phyloP scores from a whole-genome alignment of 176 grass and related monocot species.

The Oryza meridionalis region DNA sequence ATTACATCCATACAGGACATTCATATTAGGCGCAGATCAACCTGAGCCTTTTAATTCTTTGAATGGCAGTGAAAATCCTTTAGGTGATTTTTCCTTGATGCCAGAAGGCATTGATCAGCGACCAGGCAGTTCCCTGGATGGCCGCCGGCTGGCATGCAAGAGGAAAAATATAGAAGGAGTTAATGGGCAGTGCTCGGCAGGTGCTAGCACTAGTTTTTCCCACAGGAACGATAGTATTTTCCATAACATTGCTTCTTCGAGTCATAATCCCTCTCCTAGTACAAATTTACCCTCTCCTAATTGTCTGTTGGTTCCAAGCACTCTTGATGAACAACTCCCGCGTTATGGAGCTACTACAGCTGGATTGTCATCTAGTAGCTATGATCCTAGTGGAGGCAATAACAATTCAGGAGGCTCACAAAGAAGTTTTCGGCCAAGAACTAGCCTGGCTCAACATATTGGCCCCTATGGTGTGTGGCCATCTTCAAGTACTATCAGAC shows the following conservation, averaged over 20 bases:
- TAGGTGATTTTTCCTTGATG: constrained; percentile 51
- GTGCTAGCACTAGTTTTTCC: constrained; percentile 53
- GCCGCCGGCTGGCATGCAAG: constrained; percentile 67
- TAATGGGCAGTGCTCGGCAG: constrained; percentile 55
- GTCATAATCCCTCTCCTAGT: constrained; percentile 39
- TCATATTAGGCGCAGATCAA: constrained; percentile 47
- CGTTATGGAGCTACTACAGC: constrained; percentile 34
- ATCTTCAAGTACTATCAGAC: constrained; percentile 47
- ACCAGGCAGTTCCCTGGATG: constrained; percentile 61
- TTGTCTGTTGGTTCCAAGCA: constrained; percentile 44
- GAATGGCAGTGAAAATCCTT: constrained; percentile 44
- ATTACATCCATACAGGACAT: constrained; percentile 55
- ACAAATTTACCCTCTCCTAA: constrained; percentile 45
- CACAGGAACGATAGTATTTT: constrained; percentile 51
- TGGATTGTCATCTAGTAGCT: constrained; percentile 43
- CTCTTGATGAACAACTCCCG: constrained; percentile 52
- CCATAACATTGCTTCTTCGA: constrained; percentile 52
- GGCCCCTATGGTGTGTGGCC: constrained; percentile 49
- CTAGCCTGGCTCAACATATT: constrained; percentile 41
- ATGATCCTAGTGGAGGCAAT: constrained; percentile 40
- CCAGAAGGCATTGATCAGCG: constrained; percentile 54
- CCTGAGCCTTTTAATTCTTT: constrained; percentile 47
- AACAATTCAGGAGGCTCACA: constrained; percentile 41
- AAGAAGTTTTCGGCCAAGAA: constrained; percentile 72
- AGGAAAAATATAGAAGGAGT: constrained; percentile 78